Conservation (phyloP, 345 rosid genomes). For the Salix exigua region DNA sequence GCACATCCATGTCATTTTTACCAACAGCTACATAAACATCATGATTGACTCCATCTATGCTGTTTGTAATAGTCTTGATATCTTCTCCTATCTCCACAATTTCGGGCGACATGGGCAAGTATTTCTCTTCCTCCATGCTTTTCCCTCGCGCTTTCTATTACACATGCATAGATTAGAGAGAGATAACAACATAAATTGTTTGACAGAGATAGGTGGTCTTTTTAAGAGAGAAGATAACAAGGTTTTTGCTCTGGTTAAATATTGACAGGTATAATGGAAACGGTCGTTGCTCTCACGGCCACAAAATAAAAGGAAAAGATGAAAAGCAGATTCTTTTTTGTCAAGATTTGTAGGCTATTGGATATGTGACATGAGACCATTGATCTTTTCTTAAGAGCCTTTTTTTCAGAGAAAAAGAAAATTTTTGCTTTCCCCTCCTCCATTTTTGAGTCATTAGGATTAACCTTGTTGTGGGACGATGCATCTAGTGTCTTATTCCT, state of each 20-base stretch:
- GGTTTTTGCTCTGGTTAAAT: slow-evolving; percentile 12
- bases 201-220: neutral
- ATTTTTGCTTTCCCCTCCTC: neutral
- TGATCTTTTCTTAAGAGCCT: neutral
- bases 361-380: slow-evolving; percentile 12
- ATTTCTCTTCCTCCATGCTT: slow-evolving; percentile 23
- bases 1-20: slow-evolving; percentile 49
- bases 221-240: slow-evolving; percentile 33
- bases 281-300: slow-evolving; percentile 50
- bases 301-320: slow-evolving; percentile 17
- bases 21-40: slow-evolving; percentile 70
- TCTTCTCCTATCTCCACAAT: slow-evolving; percentile 66
- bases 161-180: neutral
- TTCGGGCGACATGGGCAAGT: slow-evolving; percentile 38
- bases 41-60: slow-evolving; percentile 17
- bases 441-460: neutral
- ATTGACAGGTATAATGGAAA: slow-evolving; percentile 16
- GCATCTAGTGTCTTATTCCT: neutral
- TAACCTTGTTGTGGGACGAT: neutral
- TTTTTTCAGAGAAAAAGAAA: neutral
- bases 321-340: slow-evolving; percentile 31
- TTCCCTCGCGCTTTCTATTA: neutral
- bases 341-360: slow-evolving; percentile 33
- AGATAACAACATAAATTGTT: neutral
- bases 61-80: slow-evolving; percentile 19